phyloP scores from a whole-genome alignment of 1,284 basidiomycete species.

The Ceratobasidium sp. region DNA sequence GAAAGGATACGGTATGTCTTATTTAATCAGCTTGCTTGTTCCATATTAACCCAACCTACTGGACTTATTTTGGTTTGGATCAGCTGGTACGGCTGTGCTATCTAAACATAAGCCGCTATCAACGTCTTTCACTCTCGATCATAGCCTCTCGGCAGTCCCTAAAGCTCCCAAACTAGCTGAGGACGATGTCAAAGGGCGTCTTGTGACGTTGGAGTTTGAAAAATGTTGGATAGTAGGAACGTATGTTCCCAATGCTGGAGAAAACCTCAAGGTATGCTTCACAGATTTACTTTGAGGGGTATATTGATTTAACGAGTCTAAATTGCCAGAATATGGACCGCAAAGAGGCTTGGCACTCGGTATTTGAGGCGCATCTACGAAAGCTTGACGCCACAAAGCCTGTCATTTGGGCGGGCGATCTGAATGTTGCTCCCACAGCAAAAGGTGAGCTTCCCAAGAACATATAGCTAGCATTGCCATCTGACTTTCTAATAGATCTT shows the following conservation, averaged over 20 bases:
- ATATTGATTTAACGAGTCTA: background rate
- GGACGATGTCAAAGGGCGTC: conserved; percentile 74
- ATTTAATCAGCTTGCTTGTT: conserved; percentile 50
- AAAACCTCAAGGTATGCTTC: conserved; percentile 74
- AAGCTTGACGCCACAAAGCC: conserved; percentile 82
- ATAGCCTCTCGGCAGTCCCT: conserved; percentile 56
- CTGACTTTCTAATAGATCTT: conserved; percentile 65
- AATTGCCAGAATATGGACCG: conserved; percentile 72
- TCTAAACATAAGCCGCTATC: conserved; percentile 79
- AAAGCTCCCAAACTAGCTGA: conserved; percentile 72
- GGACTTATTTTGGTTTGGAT: conserved; percentile 22
- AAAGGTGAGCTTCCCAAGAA: conserved; percentile 62
- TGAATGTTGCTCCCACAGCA: conserved; percentile 87
- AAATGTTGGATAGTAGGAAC: conserved; percentile 81
- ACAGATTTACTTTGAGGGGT: background rate
- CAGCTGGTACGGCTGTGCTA: conserved; percentile 86
- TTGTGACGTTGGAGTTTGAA: conserved; percentile 84
- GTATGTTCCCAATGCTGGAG: conserved; percentile 90
- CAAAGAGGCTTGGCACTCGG: conserved; percentile 81
- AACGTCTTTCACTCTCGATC: conserved; percentile 69
- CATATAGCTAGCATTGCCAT: background rate
- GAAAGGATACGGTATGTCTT: conserved; percentile 75
- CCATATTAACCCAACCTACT: background rate
- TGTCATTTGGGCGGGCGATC: conserved; percentile 90
- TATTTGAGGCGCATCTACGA: conserved; percentile 80